Evolutionary conservation across 2,329 filamentous ascomycete genomes (phyloP).

Genomic region (Clonostachys chloroleuca): DNA sequence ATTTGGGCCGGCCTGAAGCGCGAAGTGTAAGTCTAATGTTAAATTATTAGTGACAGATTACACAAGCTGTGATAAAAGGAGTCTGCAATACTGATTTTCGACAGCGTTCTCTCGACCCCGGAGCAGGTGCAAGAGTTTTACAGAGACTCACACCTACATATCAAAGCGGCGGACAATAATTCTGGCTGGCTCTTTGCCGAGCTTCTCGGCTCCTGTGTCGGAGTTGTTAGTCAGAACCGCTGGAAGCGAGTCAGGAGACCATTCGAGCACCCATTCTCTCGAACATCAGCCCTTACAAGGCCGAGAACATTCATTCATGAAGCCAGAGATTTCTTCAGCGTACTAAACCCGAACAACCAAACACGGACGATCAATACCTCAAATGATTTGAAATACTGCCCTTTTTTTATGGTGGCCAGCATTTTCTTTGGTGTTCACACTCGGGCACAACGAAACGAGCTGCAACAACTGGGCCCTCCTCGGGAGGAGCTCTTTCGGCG

Average conservation of each 20-base stretch:
- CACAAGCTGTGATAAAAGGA: conserved; percentile 3
- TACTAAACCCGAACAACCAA: no score
- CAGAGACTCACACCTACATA: conserved; percentile 35
- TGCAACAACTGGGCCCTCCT: conserved; percentile 7
- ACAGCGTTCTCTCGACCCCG: conserved; percentile 22
- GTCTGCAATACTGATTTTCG: no score
- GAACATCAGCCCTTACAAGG: no score
- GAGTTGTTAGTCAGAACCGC: conserved; percentile 24
- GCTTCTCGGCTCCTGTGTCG: conserved; percentile 35
- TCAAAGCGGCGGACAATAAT: conserved; percentile 33
- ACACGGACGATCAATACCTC: no score
- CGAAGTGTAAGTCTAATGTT: conserved; percentile 27
- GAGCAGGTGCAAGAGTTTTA: conserved; percentile 28
- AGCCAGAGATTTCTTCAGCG: no score
- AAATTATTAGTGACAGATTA: conserved; percentile 4
- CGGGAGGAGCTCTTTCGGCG: conserved; percentile 15
- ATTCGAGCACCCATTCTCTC: conserved; percentile 9
- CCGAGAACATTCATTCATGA: no score
- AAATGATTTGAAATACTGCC: conserved; percentile 17
- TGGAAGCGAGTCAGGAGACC: conserved; percentile 17
- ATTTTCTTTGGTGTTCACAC: conserved; percentile 23
- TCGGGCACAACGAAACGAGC: conserved; percentile 6
- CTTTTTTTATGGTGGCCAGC: conserved; percentile 30
- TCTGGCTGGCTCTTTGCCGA: conserved; percentile 28
- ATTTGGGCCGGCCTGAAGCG: conserved; percentile 27